phyloP scores from a whole-genome alignment of 2,329 filamentous ascomycete genomes.

The Scedosporium apiospermum region DNA sequence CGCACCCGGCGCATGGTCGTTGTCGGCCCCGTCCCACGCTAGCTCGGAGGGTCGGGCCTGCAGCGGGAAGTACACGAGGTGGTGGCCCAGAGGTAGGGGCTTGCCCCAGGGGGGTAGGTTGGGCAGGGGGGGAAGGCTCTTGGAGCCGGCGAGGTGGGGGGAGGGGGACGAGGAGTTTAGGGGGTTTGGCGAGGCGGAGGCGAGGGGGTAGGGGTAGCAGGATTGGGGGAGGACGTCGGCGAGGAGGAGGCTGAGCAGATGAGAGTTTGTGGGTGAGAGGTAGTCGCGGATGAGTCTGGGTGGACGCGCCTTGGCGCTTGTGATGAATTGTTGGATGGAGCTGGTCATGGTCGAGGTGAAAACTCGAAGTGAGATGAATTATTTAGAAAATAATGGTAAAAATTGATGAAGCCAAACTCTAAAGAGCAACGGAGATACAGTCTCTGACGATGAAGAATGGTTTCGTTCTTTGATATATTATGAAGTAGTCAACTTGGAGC shows the following conservation, averaged over 20 bases:
- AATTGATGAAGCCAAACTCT: too few relatives aligned
- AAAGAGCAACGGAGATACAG: too few relatives aligned
- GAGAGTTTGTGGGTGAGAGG: conserved; percentile 48
- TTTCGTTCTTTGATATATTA: too few relatives aligned
- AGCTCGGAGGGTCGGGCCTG: conserved; percentile 52
- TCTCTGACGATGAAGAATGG: too few relatives aligned
- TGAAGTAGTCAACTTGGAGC: neutral
- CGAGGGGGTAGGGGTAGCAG: conserved; percentile 12
- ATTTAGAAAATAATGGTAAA: neutral
- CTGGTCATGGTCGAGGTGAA: neutral
- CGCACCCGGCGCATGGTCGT: conserved; percentile 62
- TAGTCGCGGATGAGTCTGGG: conserved; percentile 30
- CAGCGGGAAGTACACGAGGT: conserved; percentile 81
- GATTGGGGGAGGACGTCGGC: conserved; percentile 36
- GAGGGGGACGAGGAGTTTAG: conserved; percentile 7
- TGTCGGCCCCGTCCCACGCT: conserved; percentile 76
- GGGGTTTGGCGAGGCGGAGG: conserved; percentile 7
- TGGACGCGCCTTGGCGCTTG: conserved; percentile 5
- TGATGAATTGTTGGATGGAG: conserved; percentile 7
- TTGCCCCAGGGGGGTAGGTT: neutral
- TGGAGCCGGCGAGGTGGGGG: conserved; percentile 14
- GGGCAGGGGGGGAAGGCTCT: conserved; percentile 3
- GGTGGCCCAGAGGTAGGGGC: conserved; percentile 57
- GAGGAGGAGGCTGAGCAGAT: conserved; percentile 57
- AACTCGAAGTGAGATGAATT: neutral